Percentiles rank a stretch among this genome's conserved stretches.
Evolutionary conservation across 108 stramenopile genomes (phyloP).

Genomic region (Cyclotella baltica): DNA sequence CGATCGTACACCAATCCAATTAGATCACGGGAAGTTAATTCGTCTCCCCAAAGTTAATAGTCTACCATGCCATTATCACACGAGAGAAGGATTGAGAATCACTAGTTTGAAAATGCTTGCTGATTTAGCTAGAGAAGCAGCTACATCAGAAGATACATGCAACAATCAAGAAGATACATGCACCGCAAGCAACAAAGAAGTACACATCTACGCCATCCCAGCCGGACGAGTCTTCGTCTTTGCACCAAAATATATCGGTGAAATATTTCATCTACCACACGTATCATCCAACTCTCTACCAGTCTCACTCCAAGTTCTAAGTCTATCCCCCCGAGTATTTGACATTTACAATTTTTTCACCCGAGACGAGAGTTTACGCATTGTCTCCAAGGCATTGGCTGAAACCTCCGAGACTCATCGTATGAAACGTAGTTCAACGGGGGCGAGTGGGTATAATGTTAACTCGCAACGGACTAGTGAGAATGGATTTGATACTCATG

Average conservation of each 20-base stretch:
- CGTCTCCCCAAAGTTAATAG: constrained; percentile 31
- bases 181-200: constrained; percentile 14
- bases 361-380: constrained; percentile 62
- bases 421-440: constrained; percentile 84
- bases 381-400: constrained; percentile 71
- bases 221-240: constrained; percentile 91
- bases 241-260: constrained; percentile 84
- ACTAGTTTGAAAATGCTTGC: constrained; percentile 53
- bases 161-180: neutral
- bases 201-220: constrained; percentile 85
- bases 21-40: constrained; percentile 73
- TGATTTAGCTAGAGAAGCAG: constrained; percentile 40
- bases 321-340: constrained; percentile 77
- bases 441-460: constrained; percentile 65
- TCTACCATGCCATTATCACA: constrained; percentile 84
- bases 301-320: constrained; percentile 77
- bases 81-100: constrained; percentile 81
- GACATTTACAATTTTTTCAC: constrained; percentile 89
- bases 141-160: constrained; percentile 10
- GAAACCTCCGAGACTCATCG: constrained; percentile 75
- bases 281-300: constrained; percentile 56
- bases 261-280: constrained; percentile 82
- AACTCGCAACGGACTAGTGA: constrained; percentile 78
- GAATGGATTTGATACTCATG: constrained; percentile 91
- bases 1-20: constrained; percentile 70